Percentiles rank a stretch among this genome's conserved stretches.
Evolutionary conservation across 257 asterid species (phyloP).

Genomic region (Jaltomata sinuosa): DNA sequence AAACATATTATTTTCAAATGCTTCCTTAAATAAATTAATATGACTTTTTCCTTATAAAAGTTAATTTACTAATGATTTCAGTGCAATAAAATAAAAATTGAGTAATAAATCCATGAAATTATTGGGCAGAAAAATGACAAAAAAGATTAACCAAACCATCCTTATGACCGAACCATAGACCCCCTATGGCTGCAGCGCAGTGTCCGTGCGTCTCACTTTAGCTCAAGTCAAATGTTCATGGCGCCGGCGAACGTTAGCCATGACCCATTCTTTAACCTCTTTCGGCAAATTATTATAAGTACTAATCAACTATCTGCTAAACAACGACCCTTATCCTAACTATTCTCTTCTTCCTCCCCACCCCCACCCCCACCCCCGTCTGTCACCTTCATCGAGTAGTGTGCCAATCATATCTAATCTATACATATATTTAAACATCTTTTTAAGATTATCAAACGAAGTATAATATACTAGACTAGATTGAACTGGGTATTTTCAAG

Average conservation of each 20-base stretch:
- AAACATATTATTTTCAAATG: no score
- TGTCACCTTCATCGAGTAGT: conserved; percentile 21
- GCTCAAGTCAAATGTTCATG: neutral
- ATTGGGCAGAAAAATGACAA: no score
- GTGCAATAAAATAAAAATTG: no score
- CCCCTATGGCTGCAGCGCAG: neutral
- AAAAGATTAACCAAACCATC: neutral
- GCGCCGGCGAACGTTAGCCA: conserved; percentile 1
- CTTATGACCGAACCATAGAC: neutral
- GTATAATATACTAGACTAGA: neutral
- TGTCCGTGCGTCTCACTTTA: neutral
- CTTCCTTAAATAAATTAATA: neutral
- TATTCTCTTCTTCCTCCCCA: neutral
- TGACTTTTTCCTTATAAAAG: neutral
- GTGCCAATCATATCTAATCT: conserved; percentile 28
- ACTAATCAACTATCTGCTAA: neutral
- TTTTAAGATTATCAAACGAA: neutral
- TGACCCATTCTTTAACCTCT: neutral
- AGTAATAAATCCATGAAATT: neutral
- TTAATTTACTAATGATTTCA: no score
- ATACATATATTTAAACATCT: no score
- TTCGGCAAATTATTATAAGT: neutral
- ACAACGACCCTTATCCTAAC: conserved; percentile 23
- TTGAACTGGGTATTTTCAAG: neutral
- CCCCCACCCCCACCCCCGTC: neutral